Evolutionary conservation across 2,329 filamentous ascomycete genomes (phyloP).

Genomic region (Hyphodiscus sp.): DNA sequence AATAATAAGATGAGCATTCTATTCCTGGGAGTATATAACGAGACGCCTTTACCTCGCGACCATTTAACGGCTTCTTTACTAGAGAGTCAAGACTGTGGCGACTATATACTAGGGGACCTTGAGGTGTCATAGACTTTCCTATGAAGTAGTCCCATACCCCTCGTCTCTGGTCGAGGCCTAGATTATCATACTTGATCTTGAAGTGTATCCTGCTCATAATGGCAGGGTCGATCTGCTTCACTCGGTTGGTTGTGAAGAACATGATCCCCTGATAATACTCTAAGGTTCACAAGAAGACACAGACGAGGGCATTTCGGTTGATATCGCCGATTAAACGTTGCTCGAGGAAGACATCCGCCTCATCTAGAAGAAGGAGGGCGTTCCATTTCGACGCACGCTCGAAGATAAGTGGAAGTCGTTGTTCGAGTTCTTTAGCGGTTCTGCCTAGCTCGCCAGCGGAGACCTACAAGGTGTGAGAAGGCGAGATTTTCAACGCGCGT

Average conservation of each 20-base stretch:
- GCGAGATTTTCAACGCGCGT: not conserved
- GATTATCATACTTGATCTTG: conserved; percentile 27
- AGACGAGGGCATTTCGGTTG: conserved; percentile 6
- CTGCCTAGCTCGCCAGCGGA: conserved; percentile 17
- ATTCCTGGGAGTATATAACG: no score
- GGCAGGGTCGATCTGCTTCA: conserved; percentile 31
- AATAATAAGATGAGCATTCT: no score
- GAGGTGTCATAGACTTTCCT: not conserved
- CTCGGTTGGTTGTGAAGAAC: conserved; percentile 33
- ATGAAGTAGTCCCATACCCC: conserved; percentile 29
- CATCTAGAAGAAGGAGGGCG: conserved; percentile 15
- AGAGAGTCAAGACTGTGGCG: no score
- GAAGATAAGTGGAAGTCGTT: conserved; percentile 40
- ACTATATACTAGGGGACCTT: no score
- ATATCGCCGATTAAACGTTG: conserved; percentile 4
- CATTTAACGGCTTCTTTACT: no score
- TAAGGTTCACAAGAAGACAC: conserved; percentile 31
- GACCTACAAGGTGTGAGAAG: not conserved
- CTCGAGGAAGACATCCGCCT: conserved; percentile 16
- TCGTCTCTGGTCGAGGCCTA: conserved; percentile 21
- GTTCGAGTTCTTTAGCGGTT: conserved; percentile 36
- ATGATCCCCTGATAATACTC: conserved; percentile 35
- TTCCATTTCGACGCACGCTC: conserved; percentile 34
- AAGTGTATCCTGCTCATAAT: conserved; percentile 32
- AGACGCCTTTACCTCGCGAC: no score